A percentile compares a stretch with the other conserved stretches of the same genome.
Conservation (phyloP, 495 filamentous ascomycete genomes). For the Penicillium simplicissimum region DNA sequence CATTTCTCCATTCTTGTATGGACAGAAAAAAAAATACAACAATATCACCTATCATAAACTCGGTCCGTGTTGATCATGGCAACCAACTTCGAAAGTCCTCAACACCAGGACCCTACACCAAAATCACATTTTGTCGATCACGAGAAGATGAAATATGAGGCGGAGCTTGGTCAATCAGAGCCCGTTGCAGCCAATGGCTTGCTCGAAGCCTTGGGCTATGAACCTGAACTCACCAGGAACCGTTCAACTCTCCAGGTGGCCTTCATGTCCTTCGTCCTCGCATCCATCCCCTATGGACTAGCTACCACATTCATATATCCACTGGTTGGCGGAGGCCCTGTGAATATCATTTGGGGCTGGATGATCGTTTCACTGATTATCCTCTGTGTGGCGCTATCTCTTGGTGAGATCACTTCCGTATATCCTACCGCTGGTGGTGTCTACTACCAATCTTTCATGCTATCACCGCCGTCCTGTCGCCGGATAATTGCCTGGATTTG, state of each 20-base stretch:
- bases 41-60: not conserved
- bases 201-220: conserved; percentile 51
- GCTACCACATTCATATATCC: conserved; percentile 64
- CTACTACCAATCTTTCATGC: conserved; percentile 68
- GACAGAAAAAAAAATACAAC: too few relatives aligned
- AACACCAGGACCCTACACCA: not conserved
- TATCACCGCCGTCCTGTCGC: conserved; percentile 47
- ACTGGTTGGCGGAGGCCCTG: conserved; percentile 58
- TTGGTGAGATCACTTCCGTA: conserved; percentile 67
- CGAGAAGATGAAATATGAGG: conserved; percentile 4
- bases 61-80: not conserved
- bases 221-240: conserved; percentile 52
- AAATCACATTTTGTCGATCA: conserved; percentile 1
- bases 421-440: conserved; percentile 65
- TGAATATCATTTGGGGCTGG: conserved; percentile 64
- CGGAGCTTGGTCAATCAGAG: conserved; percentile 14
- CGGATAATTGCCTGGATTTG: conserved; percentile 62
- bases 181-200: conserved; percentile 22
- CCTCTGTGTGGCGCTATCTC: conserved; percentile 60
- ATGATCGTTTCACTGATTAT: conserved; percentile 64
- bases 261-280: conserved; percentile 46
- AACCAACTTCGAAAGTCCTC: conserved; percentile 2
- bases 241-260: conserved; percentile 44
- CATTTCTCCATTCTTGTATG: not conserved
- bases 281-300: conserved; percentile 59